Conservation (phyloP, 2,329 filamentous ascomycete species). For the Gnomoniopsis sp. region DNA sequence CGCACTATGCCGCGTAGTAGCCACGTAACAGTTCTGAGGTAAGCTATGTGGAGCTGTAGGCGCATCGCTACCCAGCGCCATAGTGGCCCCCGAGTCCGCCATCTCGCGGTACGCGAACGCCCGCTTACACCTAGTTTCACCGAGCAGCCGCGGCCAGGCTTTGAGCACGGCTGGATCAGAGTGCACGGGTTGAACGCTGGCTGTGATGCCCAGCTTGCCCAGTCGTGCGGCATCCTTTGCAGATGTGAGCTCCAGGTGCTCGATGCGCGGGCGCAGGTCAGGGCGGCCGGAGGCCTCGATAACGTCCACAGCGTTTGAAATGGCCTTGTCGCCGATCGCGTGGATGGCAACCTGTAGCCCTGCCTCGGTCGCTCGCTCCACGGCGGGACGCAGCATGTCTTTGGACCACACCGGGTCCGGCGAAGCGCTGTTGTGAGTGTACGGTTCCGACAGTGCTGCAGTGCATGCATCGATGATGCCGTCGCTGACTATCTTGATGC, state of each 20-base stretch:
- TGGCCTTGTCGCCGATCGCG: conserved; percentile 61
- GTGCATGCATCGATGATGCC: conserved; percentile 65
- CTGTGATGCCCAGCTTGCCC: conserved; percentile 57
- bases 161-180: conserved; percentile 58
- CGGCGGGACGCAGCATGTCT: conserved; percentile 48
- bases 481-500: conserved; percentile 64
- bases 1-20: conserved; percentile 54
- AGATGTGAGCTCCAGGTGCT: conserved; percentile 60
- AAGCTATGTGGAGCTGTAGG: conserved; percentile 56
- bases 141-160: conserved; percentile 59
- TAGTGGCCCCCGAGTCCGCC: conserved; percentile 46
- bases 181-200: conserved; percentile 56
- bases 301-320: conserved; percentile 54
- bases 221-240: conserved; percentile 53
- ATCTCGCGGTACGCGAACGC: conserved; percentile 62
- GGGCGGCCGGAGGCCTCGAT: conserved; percentile 42
- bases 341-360: conserved; percentile 61
- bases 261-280: conserved; percentile 56
- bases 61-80: conserved; percentile 58
- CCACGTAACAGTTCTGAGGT: conserved; percentile 56
- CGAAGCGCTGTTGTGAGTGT: conserved; percentile 43
- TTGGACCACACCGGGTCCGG: conserved; percentile 53
- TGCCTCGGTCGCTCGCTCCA: conserved; percentile 48
- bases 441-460: conserved; percentile 57
- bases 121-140: conserved; percentile 48